Evolutionary conservation across 2,329 filamentous ascomycete genomes (phyloP).

Genomic region (Cladobotryum protrusum): DNA sequence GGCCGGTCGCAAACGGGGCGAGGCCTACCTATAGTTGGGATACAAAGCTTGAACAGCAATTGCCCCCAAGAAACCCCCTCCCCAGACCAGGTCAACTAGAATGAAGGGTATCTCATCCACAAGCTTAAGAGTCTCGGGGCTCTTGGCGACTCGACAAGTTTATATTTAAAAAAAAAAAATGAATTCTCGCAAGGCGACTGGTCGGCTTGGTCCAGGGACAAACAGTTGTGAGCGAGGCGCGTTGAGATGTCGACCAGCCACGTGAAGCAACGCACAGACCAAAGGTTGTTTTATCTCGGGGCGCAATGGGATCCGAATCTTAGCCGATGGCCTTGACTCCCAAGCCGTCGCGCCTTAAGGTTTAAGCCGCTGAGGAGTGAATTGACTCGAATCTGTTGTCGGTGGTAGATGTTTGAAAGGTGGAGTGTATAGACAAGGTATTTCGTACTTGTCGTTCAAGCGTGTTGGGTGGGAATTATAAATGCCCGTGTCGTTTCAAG

Average conservation of each 20-base stretch:
- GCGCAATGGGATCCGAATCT: background rate
- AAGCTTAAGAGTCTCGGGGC: conserved; percentile 2
- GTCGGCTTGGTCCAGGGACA: background rate
- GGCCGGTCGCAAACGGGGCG: conserved; percentile 3
- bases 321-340: conserved; percentile 3
- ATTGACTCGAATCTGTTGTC: no score
- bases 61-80: conserved; percentile 17
- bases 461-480: no score
- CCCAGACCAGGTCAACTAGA: conserved; percentile 17
- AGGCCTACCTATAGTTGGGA: conserved; percentile 11
- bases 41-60: conserved; percentile 4
- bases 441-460: no score
- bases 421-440: no score
- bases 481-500: no score
- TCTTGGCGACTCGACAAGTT: background rate
- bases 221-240: background rate
- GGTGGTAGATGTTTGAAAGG: no score
- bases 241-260: conserved; percentile 10
- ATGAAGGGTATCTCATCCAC: conserved; percentile 17
- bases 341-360: no score
- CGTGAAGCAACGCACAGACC: conserved; percentile 21
- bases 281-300: conserved; percentile 2
- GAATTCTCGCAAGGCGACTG: background rate
- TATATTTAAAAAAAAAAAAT: background rate
- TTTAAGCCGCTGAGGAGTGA: no score